Conservation (phyloP, 371 early-diverging fungal genomes). For the Syncephalastrum sp. region DNA sequence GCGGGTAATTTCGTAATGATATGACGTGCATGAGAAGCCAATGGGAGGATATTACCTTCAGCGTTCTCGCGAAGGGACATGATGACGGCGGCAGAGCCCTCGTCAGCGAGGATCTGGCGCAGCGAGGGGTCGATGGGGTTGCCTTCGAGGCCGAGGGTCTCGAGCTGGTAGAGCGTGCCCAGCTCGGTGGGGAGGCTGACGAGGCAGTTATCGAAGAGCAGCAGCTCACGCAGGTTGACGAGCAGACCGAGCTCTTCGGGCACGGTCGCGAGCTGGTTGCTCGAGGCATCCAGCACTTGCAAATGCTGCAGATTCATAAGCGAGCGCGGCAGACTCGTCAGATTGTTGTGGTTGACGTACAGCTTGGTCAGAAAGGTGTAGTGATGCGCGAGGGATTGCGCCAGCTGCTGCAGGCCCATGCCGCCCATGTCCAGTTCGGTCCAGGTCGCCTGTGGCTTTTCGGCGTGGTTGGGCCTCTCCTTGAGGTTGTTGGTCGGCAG, state of each 20-base stretch:
- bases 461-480: background rate
- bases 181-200: conserved; percentile 89
- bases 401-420: conserved; percentile 84
- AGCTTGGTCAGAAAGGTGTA: conserved; percentile 88
- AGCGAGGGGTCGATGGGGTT: conserved; percentile 94
- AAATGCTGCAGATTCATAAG: conserved; percentile 68
- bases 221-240: conserved; percentile 79
- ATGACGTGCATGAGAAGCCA: background rate
- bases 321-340: conserved; percentile 74
- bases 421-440: conserved; percentile 89
- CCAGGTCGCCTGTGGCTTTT: conserved; percentile 56
- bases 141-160: conserved; percentile 93
- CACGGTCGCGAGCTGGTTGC: conserved; percentile 84
- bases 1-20: too few relatives aligned
- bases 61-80: conserved; percentile 91
- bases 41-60: conserved; percentile 54
- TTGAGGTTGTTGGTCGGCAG: too few relatives aligned
- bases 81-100: conserved; percentile 86
- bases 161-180: conserved; percentile 91
- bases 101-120: conserved; percentile 77
- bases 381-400: conserved; percentile 63
- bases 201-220: conserved; percentile 93
- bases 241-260: conserved; percentile 94
- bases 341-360: conserved; percentile 92
- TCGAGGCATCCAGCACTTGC: conserved; percentile 81